Base-by-base conservation (phyloP, 2,329 filamentous ascomycete species). In the Alternaria panax region DNA sequence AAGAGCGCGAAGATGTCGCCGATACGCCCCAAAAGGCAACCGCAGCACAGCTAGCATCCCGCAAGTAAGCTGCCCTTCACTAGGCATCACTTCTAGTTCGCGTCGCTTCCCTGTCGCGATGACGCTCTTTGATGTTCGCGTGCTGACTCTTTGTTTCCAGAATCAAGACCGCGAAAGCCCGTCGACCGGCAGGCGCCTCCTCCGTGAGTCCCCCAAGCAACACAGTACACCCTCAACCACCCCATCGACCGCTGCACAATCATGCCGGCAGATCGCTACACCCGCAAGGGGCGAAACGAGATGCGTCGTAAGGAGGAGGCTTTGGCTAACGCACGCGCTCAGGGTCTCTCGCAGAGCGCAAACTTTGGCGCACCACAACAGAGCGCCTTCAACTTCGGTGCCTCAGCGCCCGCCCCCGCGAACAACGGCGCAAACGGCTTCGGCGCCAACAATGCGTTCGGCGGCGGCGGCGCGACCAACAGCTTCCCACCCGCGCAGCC, bases 1-100 rank as follows among this genome's bases (percentile, higher is more conserved):
- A 72, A 51, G 72, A 73, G 40, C 64, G 65, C 45, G 64, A 70
- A 32, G 75, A 76, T 50, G 77, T 77, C 27, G 79, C 78, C 46
- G 83, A 85, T 2, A 76, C 78, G 65, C 80, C 81, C 25, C 79
- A 81, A 66, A 80, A 79, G 74, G 84, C 84, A 32, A 86, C 83
- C 27, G 84, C 84, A 38, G 83, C 84, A 38, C 84, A 86, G 74
- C 51, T 86, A 75, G 84, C 84, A 30, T 77, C 74, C 60, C 81
- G 84, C 77, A 86, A 82, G 84, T 86, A 78, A 81, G 84, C 85
- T 46, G 62, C 36, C 53, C 41, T 52, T 56, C 34, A 25, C 54
- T 27, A 27, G 32, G 43, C 59, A 27, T 27, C 25, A 36, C 24
- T 42, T 27, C 38, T 24, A 50, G 24, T n/a, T 48, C 22, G 4